Conservation (phyloP, 306 rosid species). For the Malus domestica region DNA sequence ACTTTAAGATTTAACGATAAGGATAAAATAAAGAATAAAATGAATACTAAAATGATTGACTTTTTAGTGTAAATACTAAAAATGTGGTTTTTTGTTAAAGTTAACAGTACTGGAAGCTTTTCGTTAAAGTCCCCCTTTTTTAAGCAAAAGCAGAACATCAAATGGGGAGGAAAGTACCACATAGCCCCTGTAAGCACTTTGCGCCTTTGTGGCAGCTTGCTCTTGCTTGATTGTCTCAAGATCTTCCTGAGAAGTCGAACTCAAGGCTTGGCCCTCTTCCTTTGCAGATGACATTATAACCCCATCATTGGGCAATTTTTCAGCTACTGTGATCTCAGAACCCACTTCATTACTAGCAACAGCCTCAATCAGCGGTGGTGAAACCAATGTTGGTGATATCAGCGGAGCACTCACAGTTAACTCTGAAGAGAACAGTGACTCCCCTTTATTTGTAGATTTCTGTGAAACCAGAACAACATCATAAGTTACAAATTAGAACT, state of each 20-base stretch:
- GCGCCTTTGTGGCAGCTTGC: constrained; percentile 54
- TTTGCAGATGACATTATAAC: constrained; percentile 12
- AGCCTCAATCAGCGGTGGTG: constrained; percentile 32
- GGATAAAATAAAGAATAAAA: too few relatives aligned
- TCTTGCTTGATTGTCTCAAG: constrained; percentile 29
- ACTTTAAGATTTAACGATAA: too few relatives aligned
- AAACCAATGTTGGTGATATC: constrained; percentile 38
- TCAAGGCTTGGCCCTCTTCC: constrained; percentile 18
- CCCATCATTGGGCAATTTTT: constrained; percentile 23
- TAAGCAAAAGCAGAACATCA: neutral
- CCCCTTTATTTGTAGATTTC: constrained; percentile 44
- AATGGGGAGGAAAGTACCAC: constrained; percentile 31
- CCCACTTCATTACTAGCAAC: constrained; percentile 23
- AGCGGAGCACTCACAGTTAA: constrained; percentile 33
- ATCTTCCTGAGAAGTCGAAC: constrained; percentile 30
- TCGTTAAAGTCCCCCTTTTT: neutral
- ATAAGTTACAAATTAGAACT: neutral
- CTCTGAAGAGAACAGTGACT: constrained; percentile 28
- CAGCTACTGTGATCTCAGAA: constrained; percentile 34
- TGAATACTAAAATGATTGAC: too few relatives aligned
- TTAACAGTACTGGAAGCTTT: too few relatives aligned
- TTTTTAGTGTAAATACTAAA: too few relatives aligned
- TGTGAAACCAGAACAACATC: constrained; percentile 20
- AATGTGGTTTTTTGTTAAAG: too few relatives aligned
- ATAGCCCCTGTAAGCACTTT: constrained; percentile 69